Conservation (phyloP, 768 basidiomycete species). For the Austroboletus festivus region DNA sequence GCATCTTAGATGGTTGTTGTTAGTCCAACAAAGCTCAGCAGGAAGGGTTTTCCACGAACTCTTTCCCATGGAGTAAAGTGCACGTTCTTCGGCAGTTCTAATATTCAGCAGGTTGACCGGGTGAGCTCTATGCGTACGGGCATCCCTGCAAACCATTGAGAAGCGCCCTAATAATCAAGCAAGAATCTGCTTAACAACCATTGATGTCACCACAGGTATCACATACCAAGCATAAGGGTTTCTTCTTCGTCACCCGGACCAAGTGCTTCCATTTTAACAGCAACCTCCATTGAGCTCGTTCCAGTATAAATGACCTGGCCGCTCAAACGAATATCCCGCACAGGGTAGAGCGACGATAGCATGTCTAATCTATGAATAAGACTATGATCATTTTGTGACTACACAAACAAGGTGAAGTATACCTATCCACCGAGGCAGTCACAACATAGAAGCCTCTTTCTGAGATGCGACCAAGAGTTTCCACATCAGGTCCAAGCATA, state of each 20-base stretch:
- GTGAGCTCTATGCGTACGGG: conserved; percentile 58
- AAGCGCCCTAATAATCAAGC: conserved; percentile 63
- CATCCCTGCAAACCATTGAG: conserved; percentile 83
- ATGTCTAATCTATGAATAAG: conserved; percentile 56
- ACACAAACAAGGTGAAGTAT: background rate
- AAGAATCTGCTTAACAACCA: background rate
- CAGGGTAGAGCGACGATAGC: conserved; percentile 54
- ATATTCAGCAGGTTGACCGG: conserved; percentile 62
- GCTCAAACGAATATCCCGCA: conserved; percentile 67
- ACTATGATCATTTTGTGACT: background rate
- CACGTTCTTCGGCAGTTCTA: conserved; percentile 58
- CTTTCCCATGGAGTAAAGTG: conserved; percentile 64
- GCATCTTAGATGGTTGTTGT: conserved; percentile 41
- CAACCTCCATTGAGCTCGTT: conserved; percentile 78
- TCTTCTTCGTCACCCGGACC: conserved; percentile 49
- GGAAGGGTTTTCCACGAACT: conserved; percentile 36
- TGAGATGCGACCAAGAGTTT: conserved; percentile 50
- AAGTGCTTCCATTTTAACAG: conserved; percentile 76
- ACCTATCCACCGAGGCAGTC: conserved; percentile 81
- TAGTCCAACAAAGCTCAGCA: background rate
- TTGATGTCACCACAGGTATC: conserved; percentile 8
- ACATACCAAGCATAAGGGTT: conserved; percentile 57
- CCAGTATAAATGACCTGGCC: conserved; percentile 83
- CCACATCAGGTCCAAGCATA: conserved; percentile 63
- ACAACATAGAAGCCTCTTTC: conserved; percentile 78